A percentile compares a stretch with the other conserved stretches of the same genome.
phyloP scores from a whole-genome alignment of 2,329 filamentous ascomycete genomes.

The Xylaria sp. region DNA sequence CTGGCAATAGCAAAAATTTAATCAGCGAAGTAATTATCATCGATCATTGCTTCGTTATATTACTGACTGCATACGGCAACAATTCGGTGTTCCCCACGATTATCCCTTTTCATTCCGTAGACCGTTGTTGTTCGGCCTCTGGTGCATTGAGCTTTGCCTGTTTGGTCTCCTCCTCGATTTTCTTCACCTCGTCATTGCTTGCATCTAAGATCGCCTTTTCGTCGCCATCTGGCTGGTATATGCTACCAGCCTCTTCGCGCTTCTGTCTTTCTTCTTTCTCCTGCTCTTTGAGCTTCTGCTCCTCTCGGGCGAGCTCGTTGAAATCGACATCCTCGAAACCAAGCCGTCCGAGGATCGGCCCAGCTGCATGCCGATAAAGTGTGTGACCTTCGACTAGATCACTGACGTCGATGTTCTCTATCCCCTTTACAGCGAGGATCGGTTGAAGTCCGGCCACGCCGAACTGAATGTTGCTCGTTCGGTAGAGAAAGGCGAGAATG shows the following conservation, averaged over 20 bases:
- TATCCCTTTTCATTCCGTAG: conserved; percentile 7
- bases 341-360: conserved; percentile 73
- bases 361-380: conserved; percentile 75
- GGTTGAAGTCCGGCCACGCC: conserved; percentile 86
- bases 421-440: conserved; percentile 71
- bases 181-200: conserved; percentile 37
- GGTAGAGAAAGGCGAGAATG: conserved; percentile 87
- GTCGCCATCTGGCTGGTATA: conserved; percentile 21
- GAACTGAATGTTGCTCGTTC: conserved; percentile 83
- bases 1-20: not conserved
- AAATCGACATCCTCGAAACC: conserved; percentile 74
- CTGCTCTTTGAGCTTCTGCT: conserved; percentile 41
- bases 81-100: not conserved
- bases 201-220: conserved; percentile 24
- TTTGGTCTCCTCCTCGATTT: conserved; percentile 37
- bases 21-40: too few species aligned
- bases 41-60: not conserved
- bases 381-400: conserved; percentile 76
- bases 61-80: not conserved
- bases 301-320: conserved; percentile 49
- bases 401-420: conserved; percentile 76
- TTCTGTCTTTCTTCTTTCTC: conserved; percentile 44
- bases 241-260: conserved; percentile 41
- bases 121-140: conserved; percentile 6
- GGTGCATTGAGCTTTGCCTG: conserved; percentile 10